These are phyloP conservation scores for Leptographium flavum DNA, from an alignment of 2,329 filamentous ascomycete species.

Conservation along the genomic window DNA sequence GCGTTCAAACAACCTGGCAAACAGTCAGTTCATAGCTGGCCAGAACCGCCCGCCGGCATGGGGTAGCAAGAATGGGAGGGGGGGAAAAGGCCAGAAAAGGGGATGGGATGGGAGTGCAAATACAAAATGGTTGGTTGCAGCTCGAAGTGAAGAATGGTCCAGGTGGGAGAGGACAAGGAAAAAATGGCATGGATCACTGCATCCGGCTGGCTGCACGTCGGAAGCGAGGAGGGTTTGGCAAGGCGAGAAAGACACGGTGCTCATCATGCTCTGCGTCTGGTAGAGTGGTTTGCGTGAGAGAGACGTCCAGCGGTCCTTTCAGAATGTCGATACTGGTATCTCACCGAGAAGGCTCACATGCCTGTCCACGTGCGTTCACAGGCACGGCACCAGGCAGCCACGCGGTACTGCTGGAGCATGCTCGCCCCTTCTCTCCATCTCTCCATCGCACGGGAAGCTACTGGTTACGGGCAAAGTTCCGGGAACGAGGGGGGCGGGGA, in stretches of 20 bases:
- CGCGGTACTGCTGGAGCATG: background rate
- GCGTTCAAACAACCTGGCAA: constrained; percentile 76
- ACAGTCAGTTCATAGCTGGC: constrained; percentile 13
- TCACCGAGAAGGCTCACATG: constrained; percentile 45
- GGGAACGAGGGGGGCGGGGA: background rate
- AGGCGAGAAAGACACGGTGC: background rate
- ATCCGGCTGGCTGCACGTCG: constrained; percentile 1
- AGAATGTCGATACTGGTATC: constrained; percentile 34
- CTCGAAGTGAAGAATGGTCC: constrained; percentile 1
- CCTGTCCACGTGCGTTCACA: background rate
- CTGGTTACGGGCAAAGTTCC: constrained; percentile 44
- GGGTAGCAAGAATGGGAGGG: constrained; percentile 7
- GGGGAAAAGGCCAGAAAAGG: background rate
- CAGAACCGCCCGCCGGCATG: constrained; percentile 2
- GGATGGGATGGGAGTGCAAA: constrained; percentile 38
- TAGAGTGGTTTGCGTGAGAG: constrained; percentile 39
- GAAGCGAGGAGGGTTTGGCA: too few species aligned
- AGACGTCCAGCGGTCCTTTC: constrained; percentile 38
- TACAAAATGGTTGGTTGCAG: constrained; percentile 31
- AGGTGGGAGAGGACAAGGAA: constrained; percentile 2
- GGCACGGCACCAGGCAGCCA: background rate
- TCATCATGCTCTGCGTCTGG: too few species aligned
- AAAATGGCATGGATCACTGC: too few species aligned
- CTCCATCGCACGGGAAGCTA: background rate
- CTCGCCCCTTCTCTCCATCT: too few species aligned